phyloP scores from a whole-genome alignment of 306 rosid genomes.

The Trifolium fragiferum region DNA sequence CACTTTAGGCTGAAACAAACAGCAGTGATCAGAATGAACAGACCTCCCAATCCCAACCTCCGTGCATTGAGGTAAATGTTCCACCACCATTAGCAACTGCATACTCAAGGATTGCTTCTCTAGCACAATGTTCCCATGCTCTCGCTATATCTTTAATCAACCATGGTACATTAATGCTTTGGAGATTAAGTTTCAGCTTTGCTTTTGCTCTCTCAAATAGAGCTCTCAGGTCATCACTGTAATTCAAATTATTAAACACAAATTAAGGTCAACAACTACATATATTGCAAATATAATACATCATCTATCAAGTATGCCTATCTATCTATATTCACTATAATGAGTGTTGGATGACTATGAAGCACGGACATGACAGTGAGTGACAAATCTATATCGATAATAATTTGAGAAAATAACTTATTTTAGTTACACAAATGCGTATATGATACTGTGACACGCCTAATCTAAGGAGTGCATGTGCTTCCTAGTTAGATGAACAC shows the following conservation, averaged over 20 bases:
- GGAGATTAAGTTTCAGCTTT: constrained; percentile 34
- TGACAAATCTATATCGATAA: too few relatives aligned
- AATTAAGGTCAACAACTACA: neutral
- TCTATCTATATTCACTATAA: too few relatives aligned
- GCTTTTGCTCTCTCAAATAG: constrained; percentile 40
- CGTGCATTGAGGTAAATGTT: constrained; percentile 54
- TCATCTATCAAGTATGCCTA: neutral
- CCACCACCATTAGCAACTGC: constrained; percentile 59
- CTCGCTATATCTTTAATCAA: constrained; percentile 50
- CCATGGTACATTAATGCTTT: constrained; percentile 29
- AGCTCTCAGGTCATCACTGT: constrained; percentile 37
- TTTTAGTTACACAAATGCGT: too few relatives aligned
- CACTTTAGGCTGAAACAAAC: too few relatives aligned
- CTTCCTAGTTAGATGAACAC: too few relatives aligned
- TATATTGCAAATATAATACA: neutral
- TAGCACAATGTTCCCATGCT: constrained; percentile 55
- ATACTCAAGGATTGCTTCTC: constrained; percentile 50
- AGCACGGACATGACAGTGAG: too few relatives aligned
- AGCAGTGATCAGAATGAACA: too few relatives aligned
- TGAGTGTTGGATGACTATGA: too few relatives aligned
- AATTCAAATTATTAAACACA: neutral
- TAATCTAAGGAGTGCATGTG: too few relatives aligned
- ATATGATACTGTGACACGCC: too few relatives aligned
- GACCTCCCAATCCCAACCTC: constrained; percentile 16
- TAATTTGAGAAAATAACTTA: too few relatives aligned